Percentiles rank a stretch among this genome's conserved stretches.
These are phyloP conservation scores for Penicillium ucsense DNA, from an alignment of 495 filamentous ascomycete species.

Conservation along the genomic window DNA sequence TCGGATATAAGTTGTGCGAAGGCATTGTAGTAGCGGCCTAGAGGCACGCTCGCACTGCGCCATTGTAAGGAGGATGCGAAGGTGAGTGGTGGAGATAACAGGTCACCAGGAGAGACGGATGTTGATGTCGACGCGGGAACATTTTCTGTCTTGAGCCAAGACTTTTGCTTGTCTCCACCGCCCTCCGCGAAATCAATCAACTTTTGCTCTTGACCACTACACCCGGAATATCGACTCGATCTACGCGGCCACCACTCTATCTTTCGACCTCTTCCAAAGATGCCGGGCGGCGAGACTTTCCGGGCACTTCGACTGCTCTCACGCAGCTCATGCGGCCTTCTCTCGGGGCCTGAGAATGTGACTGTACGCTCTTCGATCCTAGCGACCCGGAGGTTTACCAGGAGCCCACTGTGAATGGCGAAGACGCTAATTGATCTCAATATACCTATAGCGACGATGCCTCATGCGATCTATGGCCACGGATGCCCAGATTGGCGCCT, in stretches of 20 bases:
- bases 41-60: conserved; percentile 59
- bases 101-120: conserved; percentile 7
- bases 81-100: conserved; percentile 10
- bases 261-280: conserved; percentile 13
- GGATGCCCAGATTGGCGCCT: conserved; percentile 33
- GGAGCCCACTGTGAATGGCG: background rate
- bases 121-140: conserved; percentile 27
- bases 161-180: conserved; percentile 29
- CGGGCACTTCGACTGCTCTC: conserved; percentile 33
- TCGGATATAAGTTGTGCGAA: conserved; percentile 40
- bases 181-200: conserved; percentile 22
- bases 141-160: conserved; percentile 32
- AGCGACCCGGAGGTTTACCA: background rate
- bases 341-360: conserved; percentile 34
- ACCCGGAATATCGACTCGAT: conserved; percentile 10
- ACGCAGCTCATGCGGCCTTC: conserved; percentile 32
- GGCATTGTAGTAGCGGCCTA: conserved; percentile 54
- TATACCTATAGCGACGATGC: conserved; percentile 35
- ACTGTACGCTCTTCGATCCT: conserved; percentile 27
- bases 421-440: conserved; percentile 7
- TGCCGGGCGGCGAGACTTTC: conserved; percentile 30
- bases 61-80: conserved; percentile 37
- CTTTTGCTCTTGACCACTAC: conserved; percentile 26
- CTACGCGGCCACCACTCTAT: background rate
- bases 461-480: conserved; percentile 69